Evolutionary conservation across 768 basidiomycete genomes (phyloP).

Genomic region (Termitomyces sp.): DNA sequence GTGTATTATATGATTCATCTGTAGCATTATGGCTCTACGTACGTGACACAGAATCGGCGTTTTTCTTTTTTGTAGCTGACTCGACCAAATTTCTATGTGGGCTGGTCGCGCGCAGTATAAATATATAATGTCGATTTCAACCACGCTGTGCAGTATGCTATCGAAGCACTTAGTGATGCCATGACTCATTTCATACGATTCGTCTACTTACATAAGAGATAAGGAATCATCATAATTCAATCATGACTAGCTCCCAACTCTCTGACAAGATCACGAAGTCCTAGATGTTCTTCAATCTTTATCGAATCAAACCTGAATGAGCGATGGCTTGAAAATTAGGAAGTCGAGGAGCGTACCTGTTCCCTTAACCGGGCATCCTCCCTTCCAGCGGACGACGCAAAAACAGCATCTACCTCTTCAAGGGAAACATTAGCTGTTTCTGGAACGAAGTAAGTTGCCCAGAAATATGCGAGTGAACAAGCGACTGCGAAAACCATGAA

Average conservation of each 20-base stretch:
- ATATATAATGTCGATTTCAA: too few species aligned
- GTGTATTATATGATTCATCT: background rate
- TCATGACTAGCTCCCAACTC: constrained; percentile 6
- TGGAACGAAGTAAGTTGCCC: constrained; percentile 65
- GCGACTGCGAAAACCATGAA: constrained; percentile 62
- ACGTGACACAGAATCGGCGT: too few species aligned
- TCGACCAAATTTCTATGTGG: background rate
- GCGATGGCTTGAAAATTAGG: background rate
- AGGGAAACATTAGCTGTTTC: constrained; percentile 75
- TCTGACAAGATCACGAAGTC: constrained; percentile 12
- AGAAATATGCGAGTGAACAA: constrained; percentile 63
- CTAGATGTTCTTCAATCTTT: constrained; percentile 44
- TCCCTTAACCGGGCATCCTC: constrained; percentile 46
- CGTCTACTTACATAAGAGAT: background rate
- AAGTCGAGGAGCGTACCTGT: constrained; percentile 36
- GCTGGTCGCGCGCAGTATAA: background rate
- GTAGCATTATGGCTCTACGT: background rate
- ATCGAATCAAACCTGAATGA: background rate
- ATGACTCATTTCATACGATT: background rate
- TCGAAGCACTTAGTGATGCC: too few species aligned
- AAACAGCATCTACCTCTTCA: constrained; percentile 72
- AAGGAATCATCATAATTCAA: background rate
- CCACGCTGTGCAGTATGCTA: too few species aligned
- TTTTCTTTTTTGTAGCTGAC: background rate
- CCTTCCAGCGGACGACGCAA: constrained; percentile 49